Evolutionary conservation across 345 rosid genomes (phyloP), one percentile per base, ranked within the genome.

Genomic region (Hibiscus trionum): DNA sequence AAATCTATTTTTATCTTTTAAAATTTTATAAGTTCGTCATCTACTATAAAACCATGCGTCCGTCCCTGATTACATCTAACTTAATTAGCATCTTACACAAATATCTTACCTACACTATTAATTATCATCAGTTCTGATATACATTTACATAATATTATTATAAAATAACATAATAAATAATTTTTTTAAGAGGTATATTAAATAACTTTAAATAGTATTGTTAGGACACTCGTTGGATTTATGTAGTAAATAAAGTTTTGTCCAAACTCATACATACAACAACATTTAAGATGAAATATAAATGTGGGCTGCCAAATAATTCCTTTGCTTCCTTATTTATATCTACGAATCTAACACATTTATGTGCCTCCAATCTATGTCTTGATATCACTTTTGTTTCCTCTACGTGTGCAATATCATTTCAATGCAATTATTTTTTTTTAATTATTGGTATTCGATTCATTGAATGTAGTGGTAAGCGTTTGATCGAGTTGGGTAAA

Each of bases 221-320:
- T 19, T 17, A 55, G 24, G 11, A 19, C 59, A 55, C 27, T 55
- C 4, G 11, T 19, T 17, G 4, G 27, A 19, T 55, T 19, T 14
- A 33, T 6, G 46, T 53, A 21, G 14, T 17, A 71, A 24, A 33
- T 4, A 4, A 9, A 3, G 0, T 55, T 55, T 52, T 16, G 61
- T 52, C 60, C 47, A 33, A 35, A 26, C n/a, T n/a, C 17, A 17
- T 26, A 69, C 17, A 17, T 26, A 69, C 72, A 50, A 52, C 44
- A 9, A 10, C 19, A 35, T 11, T 49, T 17, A 69, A 69, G 61
- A 27, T 52, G 61, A 52, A 42, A 42, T 4, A 29, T 52, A 69
- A 69, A 33, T 44, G 11, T 66, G 3, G 69, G 55, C 69, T 44
- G 69, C 55, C 55, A 44, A 56, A 66, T 66, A 66, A 66, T 44